Evolutionary conservation across 805 yeast genomes (phyloP).

Genomic region (Kodamaea kaohsiungensis): DNA sequence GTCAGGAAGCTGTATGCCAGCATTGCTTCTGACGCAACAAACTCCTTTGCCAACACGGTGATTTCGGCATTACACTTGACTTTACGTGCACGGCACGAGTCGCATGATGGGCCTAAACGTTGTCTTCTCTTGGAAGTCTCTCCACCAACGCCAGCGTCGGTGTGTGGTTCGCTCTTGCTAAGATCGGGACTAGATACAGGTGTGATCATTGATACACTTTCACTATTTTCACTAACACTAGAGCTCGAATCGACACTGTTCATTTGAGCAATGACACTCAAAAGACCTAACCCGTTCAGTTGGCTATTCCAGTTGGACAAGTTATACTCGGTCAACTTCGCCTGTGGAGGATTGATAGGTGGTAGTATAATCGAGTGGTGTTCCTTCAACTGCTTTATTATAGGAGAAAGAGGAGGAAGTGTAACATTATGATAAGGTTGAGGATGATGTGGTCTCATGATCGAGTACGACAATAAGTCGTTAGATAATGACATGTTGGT

Average conservation of each 20-base stretch:
- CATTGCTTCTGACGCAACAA: slow-evolving; percentile 6
- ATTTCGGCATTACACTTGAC: slow-evolving; percentile 75
- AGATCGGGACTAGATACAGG: slow-evolving; percentile 10
- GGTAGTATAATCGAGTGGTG: background rate
- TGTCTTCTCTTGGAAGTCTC: slow-evolving; percentile 48
- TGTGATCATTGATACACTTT: slow-evolving; percentile 3
- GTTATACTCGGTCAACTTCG: slow-evolving; percentile 9
- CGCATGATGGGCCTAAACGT: slow-evolving; percentile 75
- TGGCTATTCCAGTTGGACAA: slow-evolving; percentile 7
- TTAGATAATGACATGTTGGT: slow-evolving; percentile 24
- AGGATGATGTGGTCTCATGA: slow-evolving; percentile 24
- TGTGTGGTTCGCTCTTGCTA: slow-evolving; percentile 3
- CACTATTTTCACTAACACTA: background rate
- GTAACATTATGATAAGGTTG: background rate
- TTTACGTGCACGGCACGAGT: slow-evolving; percentile 65
- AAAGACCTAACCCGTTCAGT: slow-evolving; percentile 9
- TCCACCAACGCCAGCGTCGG: slow-evolving; percentile 1
- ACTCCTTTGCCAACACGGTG: slow-evolving; percentile 30
- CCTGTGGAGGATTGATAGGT: slow-evolving; percentile 3
- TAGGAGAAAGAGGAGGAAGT: slow-evolving; percentile 2
- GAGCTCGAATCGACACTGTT: slow-evolving; percentile 4
- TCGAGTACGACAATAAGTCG: slow-evolving; percentile 42
- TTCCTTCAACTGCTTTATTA: background rate
- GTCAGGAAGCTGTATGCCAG: slow-evolving; percentile 9
- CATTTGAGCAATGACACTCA: slow-evolving; percentile 11